Base-by-base conservation (phyloP, 495 filamentous ascomycete genomes). In the Penicillium bialowiezense region DNA sequence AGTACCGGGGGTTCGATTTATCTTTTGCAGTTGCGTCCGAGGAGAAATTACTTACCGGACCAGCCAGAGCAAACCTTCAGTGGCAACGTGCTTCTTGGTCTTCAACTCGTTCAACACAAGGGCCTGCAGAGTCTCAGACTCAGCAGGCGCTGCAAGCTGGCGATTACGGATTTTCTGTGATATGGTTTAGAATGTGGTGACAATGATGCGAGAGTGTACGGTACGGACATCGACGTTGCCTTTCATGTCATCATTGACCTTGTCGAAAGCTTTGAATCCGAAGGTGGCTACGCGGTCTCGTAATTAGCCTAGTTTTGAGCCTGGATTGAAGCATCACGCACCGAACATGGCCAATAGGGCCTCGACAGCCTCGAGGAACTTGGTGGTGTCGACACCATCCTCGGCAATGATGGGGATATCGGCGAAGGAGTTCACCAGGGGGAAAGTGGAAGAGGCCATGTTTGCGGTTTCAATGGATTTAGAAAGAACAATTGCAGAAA, bases 331-430 rank as follows among this genome's bases (percentile, higher is more conserved):
- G n/a, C n/a, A n/a, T n/a, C 7, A 55, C 76, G 15, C 70, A 97
- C 91, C 90, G 63, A 98, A 97, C 29, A 98, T 79, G 35, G 82
- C 83, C 38, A 87, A 87, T 56, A 97, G 70, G 20, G 86, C 82
- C 74, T 96, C 90, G 37, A 89, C 82, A 43, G 95, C 95, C 32
- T 95, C 89, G 52, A 97, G 84, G 73, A 97, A 98, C 65, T 95
- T 87, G 57, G 75, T 78, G 21, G 95, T 97, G 7, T 79, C 65
- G 56, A 97, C 85, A 68, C 83, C 82, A 45, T 90, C 85, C 49
- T 69, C 75, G 47, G 77, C 72, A 54, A 88, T 80, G 52, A 96
- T 66, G 9, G 88, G 84, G 20, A 96, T 93, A 44, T 89, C 81
- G 46, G 77, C 76, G 71, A 97, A 98, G 57, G 85, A 90, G 54